Evolutionary conservation across 2,329 filamentous ascomycete genomes (phyloP).

Genomic region (Ophiostoma ips): DNA sequence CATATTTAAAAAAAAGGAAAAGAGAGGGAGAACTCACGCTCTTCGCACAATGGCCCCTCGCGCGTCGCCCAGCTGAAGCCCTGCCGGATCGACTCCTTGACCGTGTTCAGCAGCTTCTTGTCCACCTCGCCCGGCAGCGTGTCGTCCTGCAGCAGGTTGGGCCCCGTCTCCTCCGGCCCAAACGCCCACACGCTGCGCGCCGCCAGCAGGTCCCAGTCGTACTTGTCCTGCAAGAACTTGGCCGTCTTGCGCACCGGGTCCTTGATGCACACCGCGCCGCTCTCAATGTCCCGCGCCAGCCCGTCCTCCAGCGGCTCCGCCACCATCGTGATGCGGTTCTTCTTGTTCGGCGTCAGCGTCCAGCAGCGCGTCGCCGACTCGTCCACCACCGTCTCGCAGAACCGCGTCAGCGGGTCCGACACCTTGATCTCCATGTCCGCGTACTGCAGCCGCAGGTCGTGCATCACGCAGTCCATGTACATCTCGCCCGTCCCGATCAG

Average conservation of each 20-base stretch:
- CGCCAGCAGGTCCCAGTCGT: conserved; percentile 91
- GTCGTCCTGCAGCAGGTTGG: conserved; percentile 94
- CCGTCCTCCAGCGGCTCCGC: conserved; percentile 91
- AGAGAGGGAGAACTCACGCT: conserved; percentile 51
- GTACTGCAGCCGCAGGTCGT: conserved; percentile 85
- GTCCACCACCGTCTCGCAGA: conserved; percentile 96
- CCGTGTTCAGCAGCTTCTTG: conserved; percentile 74
- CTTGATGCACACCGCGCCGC: conserved; percentile 76
- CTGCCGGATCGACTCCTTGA: conserved; percentile 85
- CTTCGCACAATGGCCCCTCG: conserved; percentile 93
- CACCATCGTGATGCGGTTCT: conserved; percentile 98
- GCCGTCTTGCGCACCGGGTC: conserved; percentile 87
- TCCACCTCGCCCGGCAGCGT: conserved; percentile 90
- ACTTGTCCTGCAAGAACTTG: conserved; percentile 93
- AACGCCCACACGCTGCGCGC: conserved; percentile 97
- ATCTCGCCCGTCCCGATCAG: conserved; percentile 89
- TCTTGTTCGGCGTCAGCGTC: conserved; percentile 95
- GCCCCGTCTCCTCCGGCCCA: conserved; percentile 84
- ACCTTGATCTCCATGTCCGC: conserved; percentile 99
- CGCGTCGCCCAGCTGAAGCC: conserved; percentile 94
- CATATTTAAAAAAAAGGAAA: conserved; percentile 7
- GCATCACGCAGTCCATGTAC: conserved; percentile 99
- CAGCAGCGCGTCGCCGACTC: conserved; percentile 97
- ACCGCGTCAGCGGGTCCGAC: conserved; percentile 90
- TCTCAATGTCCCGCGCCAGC: conserved; percentile 89